Conservation (phyloP, 2,329 filamentous ascomycete species). For the Colletotrichum viniferum region DNA sequence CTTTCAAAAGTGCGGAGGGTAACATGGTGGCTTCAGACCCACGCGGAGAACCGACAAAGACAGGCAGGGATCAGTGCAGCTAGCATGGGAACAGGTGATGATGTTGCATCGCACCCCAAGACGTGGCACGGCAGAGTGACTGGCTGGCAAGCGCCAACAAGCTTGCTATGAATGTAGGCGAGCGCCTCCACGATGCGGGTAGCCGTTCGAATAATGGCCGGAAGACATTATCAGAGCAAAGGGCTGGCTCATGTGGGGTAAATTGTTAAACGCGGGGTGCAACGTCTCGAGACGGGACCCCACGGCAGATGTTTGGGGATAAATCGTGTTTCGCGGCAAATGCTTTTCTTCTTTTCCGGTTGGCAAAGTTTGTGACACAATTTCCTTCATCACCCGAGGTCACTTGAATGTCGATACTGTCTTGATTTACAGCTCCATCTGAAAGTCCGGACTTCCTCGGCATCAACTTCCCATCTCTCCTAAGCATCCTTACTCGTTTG, state of each 20-base stretch:
- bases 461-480: background rate
- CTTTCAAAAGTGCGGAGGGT: background rate
- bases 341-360: conserved; percentile 45
- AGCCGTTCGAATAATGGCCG: conserved; percentile 28
- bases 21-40: background rate
- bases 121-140: background rate
- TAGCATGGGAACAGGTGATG: background rate
- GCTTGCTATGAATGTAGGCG: background rate
- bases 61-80: background rate
- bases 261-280: background rate
- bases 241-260: background rate
- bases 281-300: background rate
- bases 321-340: background rate
- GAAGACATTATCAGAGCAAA: conserved; percentile 19
- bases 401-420: background rate
- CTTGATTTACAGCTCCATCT: background rate
- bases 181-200: background rate
- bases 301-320: background rate
- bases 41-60: background rate
- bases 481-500: rapidly evolving
- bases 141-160: background rate
- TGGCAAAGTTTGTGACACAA: conserved; percentile 25
- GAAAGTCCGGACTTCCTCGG: background rate
- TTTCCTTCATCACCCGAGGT: background rate
- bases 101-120: background rate